phyloP scores from a whole-genome alignment of 176 grass and related monocot genomes.

The Elaeis guineensis region DNA sequence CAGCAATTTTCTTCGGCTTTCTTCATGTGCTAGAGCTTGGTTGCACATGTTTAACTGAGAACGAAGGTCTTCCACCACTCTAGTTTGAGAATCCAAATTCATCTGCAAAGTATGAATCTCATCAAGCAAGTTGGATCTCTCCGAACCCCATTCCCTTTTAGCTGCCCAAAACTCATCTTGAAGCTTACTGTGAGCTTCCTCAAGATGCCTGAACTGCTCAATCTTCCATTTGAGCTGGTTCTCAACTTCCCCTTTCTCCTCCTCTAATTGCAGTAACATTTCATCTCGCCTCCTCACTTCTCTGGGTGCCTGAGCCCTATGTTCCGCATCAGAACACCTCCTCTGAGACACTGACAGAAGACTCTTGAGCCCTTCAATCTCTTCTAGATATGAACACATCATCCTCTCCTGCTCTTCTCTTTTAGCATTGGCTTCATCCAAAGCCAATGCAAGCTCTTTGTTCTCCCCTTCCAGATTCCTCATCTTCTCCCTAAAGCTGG shows the following conservation, averaged over 20 bases:
- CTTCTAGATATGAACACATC: slow-evolving; percentile 20
- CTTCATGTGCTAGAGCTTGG: slow-evolving; percentile 61
- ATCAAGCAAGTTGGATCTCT: slow-evolving; percentile 48
- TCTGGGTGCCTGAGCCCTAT: slow-evolving; percentile 33
- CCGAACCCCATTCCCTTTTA: slow-evolving; percentile 39
- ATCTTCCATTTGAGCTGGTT: slow-evolving; percentile 75
- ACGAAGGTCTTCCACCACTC: slow-evolving; percentile 39
- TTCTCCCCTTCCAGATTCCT: slow-evolving; percentile 45
- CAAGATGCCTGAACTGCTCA: slow-evolving; percentile 79
- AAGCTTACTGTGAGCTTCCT: slow-evolving; percentile 64
- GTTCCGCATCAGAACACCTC: slow-evolving; percentile 40
- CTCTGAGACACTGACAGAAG: slow-evolving; percentile 47
- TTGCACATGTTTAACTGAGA: slow-evolving; percentile 60
- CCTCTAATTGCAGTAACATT: slow-evolving; percentile 47
- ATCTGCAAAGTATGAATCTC: slow-evolving; percentile 39
- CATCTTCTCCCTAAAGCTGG: slow-evolving; percentile 24
- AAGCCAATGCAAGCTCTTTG: slow-evolving; percentile 29
- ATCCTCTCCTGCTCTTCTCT: slow-evolving; percentile 34
- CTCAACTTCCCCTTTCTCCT: slow-evolving; percentile 47
- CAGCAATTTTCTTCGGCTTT: slow-evolving; percentile 60
- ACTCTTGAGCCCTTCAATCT: slow-evolving; percentile 40
- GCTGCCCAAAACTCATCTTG: slow-evolving; percentile 42
- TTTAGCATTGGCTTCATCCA: slow-evolving; percentile 51
- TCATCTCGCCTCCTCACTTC: slow-evolving; percentile 54
- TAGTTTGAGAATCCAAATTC: slow-evolving; percentile 49